phyloP scores from a whole-genome alignment of 768 basidiomycete genomes.

The Tylopilus subfusipes region DNA sequence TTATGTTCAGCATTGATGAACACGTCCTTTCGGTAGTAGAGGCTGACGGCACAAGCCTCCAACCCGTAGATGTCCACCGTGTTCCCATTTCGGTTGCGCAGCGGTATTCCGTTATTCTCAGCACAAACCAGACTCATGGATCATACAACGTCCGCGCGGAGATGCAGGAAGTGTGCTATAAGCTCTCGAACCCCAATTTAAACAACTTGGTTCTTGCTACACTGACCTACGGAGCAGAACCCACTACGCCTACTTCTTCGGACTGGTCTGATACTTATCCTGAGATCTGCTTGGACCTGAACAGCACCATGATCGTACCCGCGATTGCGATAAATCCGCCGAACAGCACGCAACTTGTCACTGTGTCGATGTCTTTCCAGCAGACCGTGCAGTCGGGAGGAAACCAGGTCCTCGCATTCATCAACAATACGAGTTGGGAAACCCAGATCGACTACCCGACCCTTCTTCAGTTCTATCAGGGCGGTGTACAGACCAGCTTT shows the following conservation, averaged over 20 bases:
- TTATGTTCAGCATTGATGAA: conserved; percentile 43
- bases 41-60: conserved; percentile 44
- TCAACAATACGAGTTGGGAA: conserved; percentile 30
- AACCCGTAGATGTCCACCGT: conserved; percentile 37
- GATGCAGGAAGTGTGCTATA: conserved; percentile 33
- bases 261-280: conserved; percentile 30
- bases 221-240: conserved; percentile 25
- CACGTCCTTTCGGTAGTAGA: conserved; percentile 48
- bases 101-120: conserved; percentile 47
- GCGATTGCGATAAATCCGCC: conserved; percentile 25
- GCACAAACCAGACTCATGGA: conserved; percentile 37
- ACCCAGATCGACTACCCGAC: conserved; percentile 26
- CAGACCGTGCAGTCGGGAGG: conserved; percentile 26
- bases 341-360: conserved; percentile 21
- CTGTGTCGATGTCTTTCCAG: conserved; percentile 24
- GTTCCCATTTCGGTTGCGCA: conserved; percentile 45
- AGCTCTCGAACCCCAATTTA: conserved; percentile 28
- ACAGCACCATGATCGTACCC: conserved; percentile 31
- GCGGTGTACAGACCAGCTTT: conserved; percentile 26
- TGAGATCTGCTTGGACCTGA: conserved; percentile 22
- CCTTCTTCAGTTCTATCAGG: conserved; percentile 24
- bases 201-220: conserved; percentile 30
- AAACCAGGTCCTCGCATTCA: conserved; percentile 21
- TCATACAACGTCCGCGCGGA: conserved; percentile 37
- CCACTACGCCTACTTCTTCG: conserved; percentile 22